Conservation (phyloP, 169 alveolate species). For the Babesia bigemina region DNA sequence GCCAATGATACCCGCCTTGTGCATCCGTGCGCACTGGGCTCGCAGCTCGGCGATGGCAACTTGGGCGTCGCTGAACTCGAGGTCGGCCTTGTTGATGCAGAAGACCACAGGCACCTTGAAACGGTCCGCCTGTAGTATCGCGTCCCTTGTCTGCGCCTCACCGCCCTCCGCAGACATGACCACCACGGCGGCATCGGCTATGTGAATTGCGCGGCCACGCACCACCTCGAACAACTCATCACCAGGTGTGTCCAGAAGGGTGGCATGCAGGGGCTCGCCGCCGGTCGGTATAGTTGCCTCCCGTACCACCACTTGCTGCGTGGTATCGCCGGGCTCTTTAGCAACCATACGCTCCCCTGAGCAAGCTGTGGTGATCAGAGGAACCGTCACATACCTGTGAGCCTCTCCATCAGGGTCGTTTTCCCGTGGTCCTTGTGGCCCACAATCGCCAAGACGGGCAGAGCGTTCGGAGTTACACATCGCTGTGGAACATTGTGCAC, state of each 20-base stretch:
- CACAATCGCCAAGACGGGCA: constrained; percentile 80
- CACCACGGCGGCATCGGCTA: constrained; percentile 77
- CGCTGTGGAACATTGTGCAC: background rate
- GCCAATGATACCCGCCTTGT: constrained; percentile 56
- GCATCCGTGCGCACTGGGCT: constrained; percentile 63
- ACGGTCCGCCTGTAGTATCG: constrained; percentile 78
- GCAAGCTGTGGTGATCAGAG: no score
- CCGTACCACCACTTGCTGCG: constrained; percentile 63
- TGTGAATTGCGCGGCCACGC: constrained; percentile 80
- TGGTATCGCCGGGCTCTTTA: constrained; percentile 67
- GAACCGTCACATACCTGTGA: constrained; percentile 32
- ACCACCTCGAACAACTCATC: constrained; percentile 74
- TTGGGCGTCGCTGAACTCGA: constrained; percentile 63
- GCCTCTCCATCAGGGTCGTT: constrained; percentile 78
- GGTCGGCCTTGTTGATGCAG: constrained; percentile 77
- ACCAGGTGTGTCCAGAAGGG: constrained; percentile 83
- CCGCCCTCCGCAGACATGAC: constrained; percentile 78
- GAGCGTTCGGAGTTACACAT: constrained; percentile 30
- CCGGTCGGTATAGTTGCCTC: constrained; percentile 36
- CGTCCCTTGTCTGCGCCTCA: constrained; percentile 78
- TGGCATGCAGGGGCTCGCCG: constrained; percentile 46
- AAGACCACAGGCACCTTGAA: constrained; percentile 75
- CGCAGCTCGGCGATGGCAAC: constrained; percentile 73
- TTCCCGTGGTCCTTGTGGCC: constrained; percentile 87
- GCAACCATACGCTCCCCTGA: constrained; percentile 45